phyloP scores from a whole-genome alignment of 257 asterid species.

The Apocynum venetum region DNA sequence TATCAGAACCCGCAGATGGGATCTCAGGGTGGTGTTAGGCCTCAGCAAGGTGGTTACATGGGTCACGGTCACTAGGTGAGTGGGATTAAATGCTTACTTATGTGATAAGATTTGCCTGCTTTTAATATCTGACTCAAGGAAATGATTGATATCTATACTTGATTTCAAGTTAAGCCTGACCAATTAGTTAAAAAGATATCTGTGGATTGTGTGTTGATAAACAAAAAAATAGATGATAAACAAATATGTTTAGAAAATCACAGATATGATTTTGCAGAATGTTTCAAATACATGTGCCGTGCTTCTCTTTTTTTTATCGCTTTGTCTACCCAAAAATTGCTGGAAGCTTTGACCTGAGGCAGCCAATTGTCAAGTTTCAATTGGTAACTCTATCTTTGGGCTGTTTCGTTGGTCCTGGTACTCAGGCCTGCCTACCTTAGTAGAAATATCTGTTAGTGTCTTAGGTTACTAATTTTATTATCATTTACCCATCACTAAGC shows the following conservation, averaged over 20 bases:
- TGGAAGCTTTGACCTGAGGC: not conserved
- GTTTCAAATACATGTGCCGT: no score
- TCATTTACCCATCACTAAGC: not conserved
- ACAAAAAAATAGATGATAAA: no score
- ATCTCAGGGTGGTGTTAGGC: constrained; percentile 65
- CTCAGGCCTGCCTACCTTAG: not conserved
- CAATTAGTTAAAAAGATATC: not conserved
- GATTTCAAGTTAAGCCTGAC: not conserved
- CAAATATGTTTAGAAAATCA: not conserved
- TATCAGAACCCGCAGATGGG: constrained; percentile 78
- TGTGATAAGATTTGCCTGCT: not conserved
- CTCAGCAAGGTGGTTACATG: constrained; percentile 88
- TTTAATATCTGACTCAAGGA: not conserved
- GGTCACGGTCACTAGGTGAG: constrained; percentile 84
- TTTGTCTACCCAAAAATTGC: not conserved
- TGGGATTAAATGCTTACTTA: not conserved
- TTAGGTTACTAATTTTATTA: not conserved
- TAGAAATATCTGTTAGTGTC: not conserved
- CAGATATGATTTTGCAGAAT: no score
- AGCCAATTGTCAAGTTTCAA: not conserved
- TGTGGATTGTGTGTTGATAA: not conserved
- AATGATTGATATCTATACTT: not conserved
- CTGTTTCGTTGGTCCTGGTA: not conserved
- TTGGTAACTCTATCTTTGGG: not conserved
- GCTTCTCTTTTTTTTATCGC: no score